Percentiles rank a stretch among this genome's conserved stretches.
Conservation (phyloP, 352 stramenopile genomes). For the Globisporangium okanoganense region DNA sequence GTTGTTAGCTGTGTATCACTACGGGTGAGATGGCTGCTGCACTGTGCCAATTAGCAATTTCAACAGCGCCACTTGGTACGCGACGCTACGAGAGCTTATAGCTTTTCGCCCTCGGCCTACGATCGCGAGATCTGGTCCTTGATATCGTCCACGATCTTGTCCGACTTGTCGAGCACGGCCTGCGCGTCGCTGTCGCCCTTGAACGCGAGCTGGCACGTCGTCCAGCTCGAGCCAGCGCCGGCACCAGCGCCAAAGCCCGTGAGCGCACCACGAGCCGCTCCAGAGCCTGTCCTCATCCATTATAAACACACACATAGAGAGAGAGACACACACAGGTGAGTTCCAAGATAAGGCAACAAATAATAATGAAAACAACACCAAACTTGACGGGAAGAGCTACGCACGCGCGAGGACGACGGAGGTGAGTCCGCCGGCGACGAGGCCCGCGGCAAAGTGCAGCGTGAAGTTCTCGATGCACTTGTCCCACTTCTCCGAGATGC, state of each 20-base stretch:
- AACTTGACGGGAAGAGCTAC: conserved; percentile 15
- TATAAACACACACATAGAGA: neutral
- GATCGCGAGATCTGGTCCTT: conserved; percentile 47
- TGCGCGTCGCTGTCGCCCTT: conserved; percentile 63
- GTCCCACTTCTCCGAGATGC: conserved; percentile 90
- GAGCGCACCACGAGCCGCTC: conserved; percentile 52
- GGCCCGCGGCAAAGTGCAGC: conserved; percentile 79
- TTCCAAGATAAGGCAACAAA: neutral
- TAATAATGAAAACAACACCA: neutral
- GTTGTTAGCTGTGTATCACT: neutral
- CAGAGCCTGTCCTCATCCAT: conserved; percentile 38
- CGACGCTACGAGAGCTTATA: neutral
- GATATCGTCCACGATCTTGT: conserved; percentile 73
- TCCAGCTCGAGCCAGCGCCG: conserved; percentile 80
- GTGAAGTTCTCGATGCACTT: conserved; percentile 88
- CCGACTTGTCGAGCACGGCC: conserved; percentile 62
- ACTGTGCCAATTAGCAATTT: neutral
- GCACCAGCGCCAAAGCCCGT: conserved; percentile 69
- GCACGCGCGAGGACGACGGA: conserved; percentile 80
- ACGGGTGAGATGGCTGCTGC: neutral
- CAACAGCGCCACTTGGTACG: neutral
- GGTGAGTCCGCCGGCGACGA: conserved; percentile 77
- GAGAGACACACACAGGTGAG: neutral
- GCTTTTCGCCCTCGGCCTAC: conserved; percentile 7
- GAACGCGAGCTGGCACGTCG: conserved; percentile 81